Base-by-base conservation (phyloP, 192 early-diverging fungal species). In the Coemansia umbellata region DNA sequence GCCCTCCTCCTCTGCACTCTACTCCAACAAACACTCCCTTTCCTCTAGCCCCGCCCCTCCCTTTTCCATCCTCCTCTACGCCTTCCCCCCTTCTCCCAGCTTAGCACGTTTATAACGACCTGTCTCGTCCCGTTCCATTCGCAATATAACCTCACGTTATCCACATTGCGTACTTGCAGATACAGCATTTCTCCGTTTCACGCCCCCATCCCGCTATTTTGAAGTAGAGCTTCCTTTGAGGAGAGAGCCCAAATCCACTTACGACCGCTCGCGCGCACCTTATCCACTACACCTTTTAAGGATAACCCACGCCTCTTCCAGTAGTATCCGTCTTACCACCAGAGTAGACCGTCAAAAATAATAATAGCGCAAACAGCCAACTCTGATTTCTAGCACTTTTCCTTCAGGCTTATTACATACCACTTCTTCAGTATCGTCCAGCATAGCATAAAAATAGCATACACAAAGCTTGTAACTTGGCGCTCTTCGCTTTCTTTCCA, bases 1-100 rank as follows among this genome's bases (percentile, higher is more conserved):
- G 50, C 64, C 51, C 45, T 55, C 49, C 55, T 66, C 65, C 66
- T 68, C 60, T 56, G 65, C 65, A 60, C 66, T 53, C 61, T 58
- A 53, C 60, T 55, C 40, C 50, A 52, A 42, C 45, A 53, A 55
- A 51, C 24, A 58, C 39, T 21, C 60, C 45, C 31, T 45, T 28
- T 21, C 60, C 39, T 54, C 26, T 49, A 44, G 15, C 27, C 37
- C 53, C 47, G 43, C 47, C 65, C 52, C 50, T 45, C 55, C 37
- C 63, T 53, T 37, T 41, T 36, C 52, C 50, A 30, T 51, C 58
- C 49, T 42, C 58, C 50, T 44, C 37, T 26, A 27, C 43, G 43
- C n/a, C 43, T 45, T 26, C 43, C 28, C 11, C 43, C 24, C 23
- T 6, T 26, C 15, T 22, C 43, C 24, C 24, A 45, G 43, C 43